Conservation (phyloP, 1,139 yeast species). For the Chernovozyma aurita region DNA sequence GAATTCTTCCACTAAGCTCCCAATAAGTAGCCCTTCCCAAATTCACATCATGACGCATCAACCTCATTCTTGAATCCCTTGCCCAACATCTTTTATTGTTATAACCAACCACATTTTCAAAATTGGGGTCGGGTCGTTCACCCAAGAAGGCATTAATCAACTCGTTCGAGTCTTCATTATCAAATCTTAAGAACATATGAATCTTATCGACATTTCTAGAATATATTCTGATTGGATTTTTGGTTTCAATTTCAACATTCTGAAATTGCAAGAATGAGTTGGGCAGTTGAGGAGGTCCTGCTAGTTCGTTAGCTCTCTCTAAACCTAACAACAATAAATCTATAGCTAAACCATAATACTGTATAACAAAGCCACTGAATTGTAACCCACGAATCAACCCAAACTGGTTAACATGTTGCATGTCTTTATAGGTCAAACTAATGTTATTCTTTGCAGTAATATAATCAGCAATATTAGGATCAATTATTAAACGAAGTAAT, state of each 20-base stretch:
- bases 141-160: slow-evolving; percentile 70
- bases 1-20: slow-evolving; percentile 81
- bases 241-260: slow-evolving; percentile 51
- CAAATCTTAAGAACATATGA: slow-evolving; percentile 74
- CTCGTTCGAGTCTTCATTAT: slow-evolving; percentile 68
- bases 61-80: slow-evolving; percentile 81
- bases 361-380: slow-evolving; percentile 84
- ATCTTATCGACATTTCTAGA: slow-evolving; percentile 80
- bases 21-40: slow-evolving; percentile 89
- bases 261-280: slow-evolving; percentile 74
- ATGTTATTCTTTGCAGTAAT: slow-evolving; percentile 90
- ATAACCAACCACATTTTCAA: slow-evolving; percentile 82
- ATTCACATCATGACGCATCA: slow-evolving; percentile 88
- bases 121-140: slow-evolving; percentile 90
- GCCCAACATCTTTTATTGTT: slow-evolving; percentile 96
- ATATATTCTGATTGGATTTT: slow-evolving; percentile 74
- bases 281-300: slow-evolving; percentile 72
- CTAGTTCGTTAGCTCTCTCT: slow-evolving; percentile 82
- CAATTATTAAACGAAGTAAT: slow-evolving; percentile 73
- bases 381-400: slow-evolving; percentile 88
- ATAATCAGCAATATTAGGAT: slow-evolving; percentile 91
- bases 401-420: slow-evolving; percentile 87
- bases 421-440: slow-evolving; percentile 80
- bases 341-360: slow-evolving; percentile 80
- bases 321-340: slow-evolving; percentile 81